These are phyloP conservation scores for Leccinum ochraceum DNA, from an alignment of 768 basidiomycete genomes.

Conservation along the genomic window DNA sequence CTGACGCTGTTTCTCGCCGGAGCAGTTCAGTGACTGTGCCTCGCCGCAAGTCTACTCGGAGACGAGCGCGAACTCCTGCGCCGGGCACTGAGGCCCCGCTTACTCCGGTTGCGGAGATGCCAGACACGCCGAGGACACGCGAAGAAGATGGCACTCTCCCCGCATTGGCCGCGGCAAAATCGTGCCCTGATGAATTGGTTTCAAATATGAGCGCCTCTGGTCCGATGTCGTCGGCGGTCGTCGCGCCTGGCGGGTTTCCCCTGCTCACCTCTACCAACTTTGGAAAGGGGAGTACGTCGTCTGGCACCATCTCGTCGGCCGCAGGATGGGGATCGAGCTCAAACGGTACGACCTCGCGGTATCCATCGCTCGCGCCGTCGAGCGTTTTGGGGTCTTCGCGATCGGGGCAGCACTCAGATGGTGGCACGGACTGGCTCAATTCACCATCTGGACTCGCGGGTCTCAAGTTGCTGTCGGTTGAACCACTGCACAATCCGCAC, in stretches of 20 bases:
- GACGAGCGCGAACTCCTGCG: conserved; percentile 1
- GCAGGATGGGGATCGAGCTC: not conserved
- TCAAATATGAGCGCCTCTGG: conserved; percentile 15
- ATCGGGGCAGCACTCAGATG: conserved; percentile 13
- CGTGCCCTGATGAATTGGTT: conserved; percentile 9
- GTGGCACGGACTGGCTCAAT: conserved; percentile 26
- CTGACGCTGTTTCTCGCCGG: conserved; percentile 6
- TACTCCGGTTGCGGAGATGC: conserved; percentile 22
- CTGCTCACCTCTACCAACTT: conserved; percentile 30
- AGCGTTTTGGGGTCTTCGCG: conserved; percentile 13
- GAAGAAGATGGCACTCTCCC: not conserved
- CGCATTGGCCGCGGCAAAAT: conserved; percentile 5
- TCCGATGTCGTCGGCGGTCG: conserved; percentile 10
- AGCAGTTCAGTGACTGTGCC: not conserved
- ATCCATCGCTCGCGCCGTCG: conserved; percentile 29
- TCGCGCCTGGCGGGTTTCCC: conserved; percentile 9
- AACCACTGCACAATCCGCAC: conserved; percentile 23
- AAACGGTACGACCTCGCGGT: conserved; percentile 20
- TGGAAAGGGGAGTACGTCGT: conserved; percentile 22
- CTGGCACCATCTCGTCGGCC: conserved; percentile 21
- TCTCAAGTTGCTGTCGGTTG: conserved; percentile 16
- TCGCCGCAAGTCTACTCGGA: conserved; percentile 16
- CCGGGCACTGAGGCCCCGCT: conserved; percentile 8
- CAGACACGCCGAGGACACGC: conserved; percentile 3
- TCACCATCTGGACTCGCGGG: conserved; percentile 26